phyloP scores from a whole-genome alignment of 2,329 filamentous ascomycete species.

The Aspergillus hiratsukae region DNA sequence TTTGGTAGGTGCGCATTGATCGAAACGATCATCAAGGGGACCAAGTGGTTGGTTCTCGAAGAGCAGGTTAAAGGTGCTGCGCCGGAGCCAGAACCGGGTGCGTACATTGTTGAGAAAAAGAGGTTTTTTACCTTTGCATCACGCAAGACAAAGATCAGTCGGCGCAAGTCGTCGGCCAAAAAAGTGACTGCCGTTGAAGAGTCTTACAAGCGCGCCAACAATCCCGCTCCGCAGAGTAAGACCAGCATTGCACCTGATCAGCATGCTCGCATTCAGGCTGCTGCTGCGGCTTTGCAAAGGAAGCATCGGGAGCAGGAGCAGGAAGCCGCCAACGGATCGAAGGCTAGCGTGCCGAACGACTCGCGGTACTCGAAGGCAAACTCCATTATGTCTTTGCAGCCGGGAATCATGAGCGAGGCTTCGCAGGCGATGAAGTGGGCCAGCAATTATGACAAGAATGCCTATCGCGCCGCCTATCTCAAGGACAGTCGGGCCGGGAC shows the following conservation, averaged over 20 bases:
- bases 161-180: slow-evolving; percentile 68
- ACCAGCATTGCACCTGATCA: slow-evolving; percentile 84
- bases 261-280: slow-evolving; percentile 87
- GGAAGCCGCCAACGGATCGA: slow-evolving; percentile 45
- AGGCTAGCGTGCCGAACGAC: slow-evolving; percentile 54
- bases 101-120: slow-evolving; percentile 94
- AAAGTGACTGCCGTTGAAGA: slow-evolving; percentile 48
- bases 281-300: slow-evolving; percentile 76
- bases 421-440: slow-evolving; percentile 97
- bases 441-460: slow-evolving; percentile 86
- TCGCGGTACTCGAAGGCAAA: slow-evolving; percentile 67
- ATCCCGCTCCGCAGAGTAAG: slow-evolving; percentile 62
- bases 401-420: slow-evolving; percentile 77
- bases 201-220: slow-evolving; percentile 48
- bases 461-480: slow-evolving; percentile 81
- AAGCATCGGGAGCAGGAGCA: slow-evolving; percentile 59
- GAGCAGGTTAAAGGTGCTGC: slow-evolving; percentile 94
- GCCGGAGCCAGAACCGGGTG: slow-evolving; percentile 74
- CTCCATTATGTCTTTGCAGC: slow-evolving; percentile 84
- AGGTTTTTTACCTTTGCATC: slow-evolving; percentile 78
- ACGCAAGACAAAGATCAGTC: slow-evolving; percentile 63
- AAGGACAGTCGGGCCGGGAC: slow-evolving; percentile 68
- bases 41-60: slow-evolving; percentile 90
- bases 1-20: slow-evolving; percentile 92
- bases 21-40: slow-evolving; percentile 76